A percentile compares a stretch with the other conserved stretches of the same genome.
These are phyloP conservation scores for Chaetomium tenue DNA, from an alignment of 495 filamentous ascomycete species.

Conservation along the genomic window DNA sequence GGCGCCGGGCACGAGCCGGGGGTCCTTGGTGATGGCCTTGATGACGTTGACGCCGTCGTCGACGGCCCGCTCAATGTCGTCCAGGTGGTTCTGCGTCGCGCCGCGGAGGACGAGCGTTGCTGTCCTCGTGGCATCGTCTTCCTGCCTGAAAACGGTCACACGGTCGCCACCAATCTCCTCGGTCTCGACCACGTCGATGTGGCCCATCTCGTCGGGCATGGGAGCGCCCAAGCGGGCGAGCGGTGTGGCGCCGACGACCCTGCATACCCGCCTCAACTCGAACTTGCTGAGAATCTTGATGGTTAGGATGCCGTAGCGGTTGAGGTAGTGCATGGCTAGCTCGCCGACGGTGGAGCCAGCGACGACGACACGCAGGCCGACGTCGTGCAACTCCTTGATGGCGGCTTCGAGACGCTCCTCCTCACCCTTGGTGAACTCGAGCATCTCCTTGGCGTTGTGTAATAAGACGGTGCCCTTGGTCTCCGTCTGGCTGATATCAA, in stretches of 20 bases:
- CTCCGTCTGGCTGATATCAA: conserved; percentile 95
- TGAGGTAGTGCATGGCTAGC: conserved; percentile 94
- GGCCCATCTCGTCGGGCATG: conserved; percentile 99
- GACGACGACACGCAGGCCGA: conserved; percentile 85
- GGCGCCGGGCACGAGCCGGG: conserved; percentile 87
- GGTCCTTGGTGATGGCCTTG: conserved; percentile 94
- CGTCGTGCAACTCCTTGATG: conserved; percentile 95
- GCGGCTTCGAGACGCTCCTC: conserved; percentile 83
- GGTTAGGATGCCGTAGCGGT: conserved; percentile 90
- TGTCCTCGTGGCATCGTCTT: conserved; percentile 86
- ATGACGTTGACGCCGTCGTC: conserved; percentile 99
- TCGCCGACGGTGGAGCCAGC: conserved; percentile 91
- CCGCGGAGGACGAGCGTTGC: conserved; percentile 93
- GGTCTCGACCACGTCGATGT: conserved; percentile 92
- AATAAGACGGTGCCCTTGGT: conserved; percentile 99
- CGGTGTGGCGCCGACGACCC: conserved; percentile 94
- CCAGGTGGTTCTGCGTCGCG: conserved; percentile 95
- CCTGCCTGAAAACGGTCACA: conserved; percentile 97
- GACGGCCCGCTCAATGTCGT: conserved; percentile 95
- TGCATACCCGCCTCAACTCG: conserved; percentile 87
- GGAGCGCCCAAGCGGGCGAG: conserved; percentile 93
- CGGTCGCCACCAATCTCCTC: conserved; percentile 98
- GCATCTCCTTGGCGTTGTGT: conserved; percentile 97
- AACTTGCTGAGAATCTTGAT: conserved; percentile 99
- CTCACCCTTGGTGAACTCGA: conserved; percentile 96